Evolutionary conservation across 2,329 filamentous ascomycete genomes (phyloP).

Genomic region (Zopfia rhizophila): DNA sequence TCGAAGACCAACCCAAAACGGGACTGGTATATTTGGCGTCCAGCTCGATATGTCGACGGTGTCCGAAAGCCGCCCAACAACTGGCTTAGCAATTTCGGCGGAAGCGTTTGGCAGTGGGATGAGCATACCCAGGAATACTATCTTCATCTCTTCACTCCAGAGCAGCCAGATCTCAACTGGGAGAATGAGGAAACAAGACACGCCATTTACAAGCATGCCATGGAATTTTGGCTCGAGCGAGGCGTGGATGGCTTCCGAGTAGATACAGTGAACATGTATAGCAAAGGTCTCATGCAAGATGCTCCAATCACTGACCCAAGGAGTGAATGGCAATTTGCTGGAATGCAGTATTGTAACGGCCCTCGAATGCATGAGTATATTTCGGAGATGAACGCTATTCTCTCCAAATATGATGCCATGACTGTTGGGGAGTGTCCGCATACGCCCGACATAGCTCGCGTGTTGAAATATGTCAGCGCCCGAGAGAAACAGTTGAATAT

Average conservation of each 20-base stretch:
- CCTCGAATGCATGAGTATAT: constrained; percentile 76
- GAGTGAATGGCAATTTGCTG: constrained; percentile 47
- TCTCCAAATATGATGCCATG: constrained; percentile 71
- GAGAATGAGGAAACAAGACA: constrained; percentile 73
- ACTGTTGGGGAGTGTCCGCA: constrained; percentile 76
- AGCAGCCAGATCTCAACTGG: constrained; percentile 90
- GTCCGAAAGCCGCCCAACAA: constrained; percentile 78
- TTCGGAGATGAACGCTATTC: constrained; percentile 69
- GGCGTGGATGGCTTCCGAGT: constrained; percentile 66
- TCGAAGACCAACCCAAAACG: constrained; percentile 62
- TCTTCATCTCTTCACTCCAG: constrained; percentile 76
- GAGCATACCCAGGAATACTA: constrained; percentile 79
- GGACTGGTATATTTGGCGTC: constrained; percentile 67
- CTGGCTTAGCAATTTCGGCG: constrained; percentile 73
- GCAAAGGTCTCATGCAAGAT: constrained; percentile 46
- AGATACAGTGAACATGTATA: constrained; percentile 52
- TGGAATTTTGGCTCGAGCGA: constrained; percentile 81
- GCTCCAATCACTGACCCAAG: constrained; percentile 44
- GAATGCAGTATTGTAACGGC: constrained; percentile 71
- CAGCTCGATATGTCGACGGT: constrained; percentile 62
- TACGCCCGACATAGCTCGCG: constrained; percentile 67
- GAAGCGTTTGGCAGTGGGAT: constrained; percentile 76
- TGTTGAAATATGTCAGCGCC: constrained; percentile 69
- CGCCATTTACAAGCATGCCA: constrained; percentile 74
- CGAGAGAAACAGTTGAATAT: constrained; percentile 71